Evolutionary conservation across 495 filamentous ascomycete genomes (phyloP), one percentile per base, ranked within the genome.

Genomic region (Podospora fimiseda): DNA sequence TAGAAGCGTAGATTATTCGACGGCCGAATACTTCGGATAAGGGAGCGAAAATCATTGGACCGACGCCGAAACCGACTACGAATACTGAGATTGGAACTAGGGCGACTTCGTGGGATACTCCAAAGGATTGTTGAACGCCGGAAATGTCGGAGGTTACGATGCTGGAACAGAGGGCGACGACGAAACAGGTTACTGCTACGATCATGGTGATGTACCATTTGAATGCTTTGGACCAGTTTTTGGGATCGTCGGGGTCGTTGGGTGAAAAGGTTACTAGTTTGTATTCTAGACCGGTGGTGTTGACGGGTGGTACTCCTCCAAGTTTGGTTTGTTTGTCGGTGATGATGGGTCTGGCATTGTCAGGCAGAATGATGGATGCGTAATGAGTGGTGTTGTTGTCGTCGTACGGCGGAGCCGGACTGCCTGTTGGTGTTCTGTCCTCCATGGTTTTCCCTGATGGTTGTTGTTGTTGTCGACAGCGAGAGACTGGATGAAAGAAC

Each of bases 21-120:
- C 87, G 71, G 44, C 88, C 88, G 23, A 83, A 63, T 48, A 91
- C 74, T 63, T 91, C 88, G 9, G 80, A 86, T 49, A 90, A 65
- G 0, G 89, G 88, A 20, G 88, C 87, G 61, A 91, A 94, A 13
- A 72, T 74, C 86, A 91, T 87, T n/a, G 89, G 88, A 2, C 61
- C 87, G 40, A 90, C 66, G 60, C 86, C 87, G 60, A 90, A 90
- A 15, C 88, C 88, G 53, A 91, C 71, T 15, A 90, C 88, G 55
- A 92, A 91, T 1, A 90, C 69, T 0, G 85, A 84, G 39, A 92
- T 80, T 37, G 71, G 75, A 1, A 92, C 65, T 13, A 89, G 65
- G 36, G 82, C 79, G 11, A 85, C 85, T 68, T 88, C 85, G 6
- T 77, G 63, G 42, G 80, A 80, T 52, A 88, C 79, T 44, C 74